Evolutionary conservation across 177 flowering plant genomes (phyloP), one percentile per base, ranked within the genome.

Genomic region (Vitis hybrid): DNA sequence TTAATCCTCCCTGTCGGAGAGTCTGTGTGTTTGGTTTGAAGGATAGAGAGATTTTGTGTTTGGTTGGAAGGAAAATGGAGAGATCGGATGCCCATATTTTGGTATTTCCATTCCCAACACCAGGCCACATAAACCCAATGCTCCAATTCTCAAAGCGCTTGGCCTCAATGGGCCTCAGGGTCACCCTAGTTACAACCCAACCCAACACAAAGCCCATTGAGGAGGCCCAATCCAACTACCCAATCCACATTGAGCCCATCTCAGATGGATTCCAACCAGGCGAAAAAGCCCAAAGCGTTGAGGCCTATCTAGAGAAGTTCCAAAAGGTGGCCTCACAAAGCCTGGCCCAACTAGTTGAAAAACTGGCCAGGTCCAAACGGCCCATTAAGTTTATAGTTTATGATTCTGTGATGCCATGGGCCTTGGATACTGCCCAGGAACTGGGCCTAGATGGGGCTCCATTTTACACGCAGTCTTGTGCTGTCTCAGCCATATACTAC

Each of bases 71-170:
- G 54, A 21, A 67, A 46, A 53, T 13, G 56, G 32, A 53, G 64
- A 65, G 62, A 17, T 51, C 49, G 48, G n/a, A 32, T 12, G 54
- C 60, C 48, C 85, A 84, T 68, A 73, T 84, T 54, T 54, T 85
- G 9, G 74, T 71, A 2, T 3, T 83, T 14, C 78, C 86, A 5
- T 74, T 11, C 32, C 82, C 84, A 2, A 9, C 58, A 12, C 85
- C 77, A 75, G 85, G 88, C 46, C 89, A 86, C 77, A 73, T 80
- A 41, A 85, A 84, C 64, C 89, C 91, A 17, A 69, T 85, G 79
- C 71, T 87, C 54, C 87, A 85, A 59, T 80, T 84, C 76, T 72
- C 82, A 35, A 78, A 78, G 20, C 77, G 79, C 55, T 46, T 81
- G 9, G 70, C 73, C 52, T 58, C 74, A 10, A 76, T 69, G 58